These are phyloP conservation scores for Stephania yunnanensis DNA, from an alignment of 164 flowering plant genomes.

Conservation along the genomic window DNA sequence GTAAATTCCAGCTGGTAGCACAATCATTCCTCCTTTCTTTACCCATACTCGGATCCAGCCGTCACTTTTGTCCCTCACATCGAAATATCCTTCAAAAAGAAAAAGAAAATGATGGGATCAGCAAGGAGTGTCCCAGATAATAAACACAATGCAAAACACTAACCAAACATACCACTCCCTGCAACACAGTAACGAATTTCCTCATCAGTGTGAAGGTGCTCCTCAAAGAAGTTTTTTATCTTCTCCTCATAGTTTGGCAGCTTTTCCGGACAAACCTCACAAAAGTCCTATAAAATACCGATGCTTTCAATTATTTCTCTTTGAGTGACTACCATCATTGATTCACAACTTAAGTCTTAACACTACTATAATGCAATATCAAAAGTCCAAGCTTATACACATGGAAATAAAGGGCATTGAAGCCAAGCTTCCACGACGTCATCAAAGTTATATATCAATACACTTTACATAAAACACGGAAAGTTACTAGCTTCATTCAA, in stretches of 20 bases:
- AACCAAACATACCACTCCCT: constrained; percentile 76
- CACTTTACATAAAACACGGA: too few species aligned
- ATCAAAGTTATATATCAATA: too few species aligned
- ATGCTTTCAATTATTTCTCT: neutral
- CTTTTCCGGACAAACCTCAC: constrained; percentile 90
- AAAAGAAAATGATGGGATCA: neutral
- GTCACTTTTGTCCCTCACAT: constrained; percentile 77
- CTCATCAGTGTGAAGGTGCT: constrained; percentile 97
- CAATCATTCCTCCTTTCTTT: constrained; percentile 93
- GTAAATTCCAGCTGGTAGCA: constrained; percentile 93
- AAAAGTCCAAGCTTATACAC: neutral
- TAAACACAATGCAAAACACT: neutral
- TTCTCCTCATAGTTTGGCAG: constrained; percentile 93
- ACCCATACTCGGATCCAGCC: constrained; percentile 87
- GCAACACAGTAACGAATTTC: constrained; percentile 94
- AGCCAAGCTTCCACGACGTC: too few species aligned
- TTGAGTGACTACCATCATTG: neutral
- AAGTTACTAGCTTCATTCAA: too few species aligned
- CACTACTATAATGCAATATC: neutral
- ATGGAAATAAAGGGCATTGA: neutral
- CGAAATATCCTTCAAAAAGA: constrained; percentile 55
- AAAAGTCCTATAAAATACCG: constrained; percentile 53
- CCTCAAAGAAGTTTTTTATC: constrained; percentile 87
- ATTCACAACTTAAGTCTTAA: neutral
- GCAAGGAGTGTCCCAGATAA: neutral